Conservation (phyloP, 305 asterid species). For the Nicotiana rustica region DNA sequence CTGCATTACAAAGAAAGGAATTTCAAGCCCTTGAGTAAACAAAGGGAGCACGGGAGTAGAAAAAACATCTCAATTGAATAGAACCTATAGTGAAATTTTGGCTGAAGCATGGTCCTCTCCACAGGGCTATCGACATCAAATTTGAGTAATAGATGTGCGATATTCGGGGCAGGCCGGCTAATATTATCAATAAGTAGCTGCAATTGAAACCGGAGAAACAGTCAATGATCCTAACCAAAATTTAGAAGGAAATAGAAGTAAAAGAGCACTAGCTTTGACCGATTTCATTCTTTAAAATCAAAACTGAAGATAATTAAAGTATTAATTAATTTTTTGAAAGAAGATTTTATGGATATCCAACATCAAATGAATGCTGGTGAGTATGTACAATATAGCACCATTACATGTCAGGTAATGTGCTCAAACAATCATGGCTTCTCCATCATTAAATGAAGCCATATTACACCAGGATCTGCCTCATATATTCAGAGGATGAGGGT, state of each 20-base stretch:
- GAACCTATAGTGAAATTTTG: slow-evolving; percentile 94
- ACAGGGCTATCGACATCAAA: slow-evolving; percentile 83
- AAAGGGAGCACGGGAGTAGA: background rate
- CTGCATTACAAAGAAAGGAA: slow-evolving; percentile 49
- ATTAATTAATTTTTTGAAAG: background rate
- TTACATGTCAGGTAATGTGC: slow-evolving; percentile 13
- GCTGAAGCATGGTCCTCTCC: slow-evolving; percentile 89
- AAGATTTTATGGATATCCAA: background rate
- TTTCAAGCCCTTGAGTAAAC: slow-evolving; percentile 32
- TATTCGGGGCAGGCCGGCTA: slow-evolving; percentile 86
- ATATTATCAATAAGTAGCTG: slow-evolving; percentile 95
- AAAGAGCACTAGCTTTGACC: background rate
- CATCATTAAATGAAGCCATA: background rate
- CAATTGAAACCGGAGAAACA: slow-evolving; percentile 41
- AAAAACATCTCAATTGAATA: slow-evolving; percentile 31
- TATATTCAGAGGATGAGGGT: too few species aligned
- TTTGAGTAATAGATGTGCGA: slow-evolving; percentile 84
- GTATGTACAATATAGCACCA: background rate
- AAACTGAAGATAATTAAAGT: background rate
- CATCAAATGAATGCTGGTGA: slow-evolving; percentile 1
- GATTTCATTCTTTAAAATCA: background rate
- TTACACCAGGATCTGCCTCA: too few species aligned
- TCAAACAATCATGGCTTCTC: slow-evolving; percentile 19
- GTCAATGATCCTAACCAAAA: background rate
- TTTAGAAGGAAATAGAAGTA: background rate